Base-by-base conservation (phyloP, 2,329 filamentous ascomycete species). In the Cephalotrichum gorgonifer region DNA sequence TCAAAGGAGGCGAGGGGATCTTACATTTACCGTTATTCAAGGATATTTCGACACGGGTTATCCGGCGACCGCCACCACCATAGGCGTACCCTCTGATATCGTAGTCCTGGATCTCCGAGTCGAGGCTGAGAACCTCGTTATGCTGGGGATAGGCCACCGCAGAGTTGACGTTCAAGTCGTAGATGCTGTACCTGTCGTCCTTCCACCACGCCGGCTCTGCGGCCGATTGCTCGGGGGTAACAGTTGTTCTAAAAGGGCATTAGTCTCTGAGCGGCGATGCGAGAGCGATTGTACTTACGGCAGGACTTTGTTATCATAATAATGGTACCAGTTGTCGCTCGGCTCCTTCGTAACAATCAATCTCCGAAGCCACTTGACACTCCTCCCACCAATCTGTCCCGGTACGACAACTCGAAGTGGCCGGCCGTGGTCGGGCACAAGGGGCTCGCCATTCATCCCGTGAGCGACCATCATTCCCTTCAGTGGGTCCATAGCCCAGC, bases 311-410 rank as follows among this genome's bases (percentile, higher is more conserved):
- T 96, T 96, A 63, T 96, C 90, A 64, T 93, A 90, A 53, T 94
- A 88, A 64, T 96, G 90, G 58, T 95, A 95, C 88, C 88, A 95
- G 60, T 94, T 95, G 54, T 91, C 84, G 60, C 88, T 95, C 1
- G 89, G 88, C 23, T 75, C 71, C 9, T 82, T 77, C 0, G 88
- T 91, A 46, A 96, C 64, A 41, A 89, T 85, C 52, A 96, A 76
- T 54, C 75, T 83, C 68, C 84, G 91, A 51, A 96, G 63, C 90
- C 90, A 96, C 65, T 96, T 96, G 28, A 96, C 89, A 62, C 88
- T 95, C 54, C 90, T 77, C 1, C 89, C 90, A 30, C 90, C 90
- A 53, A 96, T 95, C 63, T 95, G 88, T 0, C 90, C 90, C 0
- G 90, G 90, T 4, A 96, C 86, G 7, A 95, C 81, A 6, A 84